Conservation (phyloP, 495 filamentous ascomycete species). For the Thozetella sp. region DNA sequence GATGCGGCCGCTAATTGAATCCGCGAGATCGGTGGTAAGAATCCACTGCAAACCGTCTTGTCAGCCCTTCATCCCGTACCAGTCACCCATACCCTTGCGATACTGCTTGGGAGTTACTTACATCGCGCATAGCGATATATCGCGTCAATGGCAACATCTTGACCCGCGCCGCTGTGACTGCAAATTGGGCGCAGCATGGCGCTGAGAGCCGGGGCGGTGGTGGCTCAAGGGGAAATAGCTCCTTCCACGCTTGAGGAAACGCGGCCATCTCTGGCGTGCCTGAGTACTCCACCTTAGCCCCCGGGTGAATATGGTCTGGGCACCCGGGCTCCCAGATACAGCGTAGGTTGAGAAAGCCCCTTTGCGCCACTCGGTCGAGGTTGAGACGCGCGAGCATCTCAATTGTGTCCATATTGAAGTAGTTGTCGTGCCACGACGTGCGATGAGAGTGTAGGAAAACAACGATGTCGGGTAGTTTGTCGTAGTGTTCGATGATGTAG, state of each 20-base stretch:
- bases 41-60: slow-evolving; percentile 49
- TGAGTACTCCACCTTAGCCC: slow-evolving; percentile 8
- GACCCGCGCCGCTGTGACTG: slow-evolving; percentile 54
- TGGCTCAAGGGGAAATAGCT: slow-evolving; percentile 49
- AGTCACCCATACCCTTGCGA: no score
- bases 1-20: slow-evolving; percentile 57
- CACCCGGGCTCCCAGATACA: slow-evolving; percentile 60
- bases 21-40: slow-evolving; percentile 52
- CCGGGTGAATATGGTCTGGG: slow-evolving; percentile 49
- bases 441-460: slow-evolving; percentile 56
- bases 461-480: slow-evolving; percentile 51
- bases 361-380: slow-evolving; percentile 15
- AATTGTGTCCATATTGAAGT: slow-evolving; percentile 8
- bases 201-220: slow-evolving; percentile 46
- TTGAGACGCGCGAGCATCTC: slow-evolving; percentile 25
- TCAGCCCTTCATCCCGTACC: no score
- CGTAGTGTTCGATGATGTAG: slow-evolving; percentile 63
- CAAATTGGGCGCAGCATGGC: slow-evolving; percentile 73
- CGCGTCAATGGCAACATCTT: slow-evolving; percentile 41
- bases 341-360: slow-evolving; percentile 58
- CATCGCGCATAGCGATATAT: slow-evolving; percentile 52
- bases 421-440: slow-evolving; percentile 52
- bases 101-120: not conserved
- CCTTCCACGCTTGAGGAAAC: slow-evolving; percentile 54
- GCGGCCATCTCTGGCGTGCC: slow-evolving; percentile 9